Conservation (phyloP, 257 asterid species). For the Leonotis leonurus region DNA sequence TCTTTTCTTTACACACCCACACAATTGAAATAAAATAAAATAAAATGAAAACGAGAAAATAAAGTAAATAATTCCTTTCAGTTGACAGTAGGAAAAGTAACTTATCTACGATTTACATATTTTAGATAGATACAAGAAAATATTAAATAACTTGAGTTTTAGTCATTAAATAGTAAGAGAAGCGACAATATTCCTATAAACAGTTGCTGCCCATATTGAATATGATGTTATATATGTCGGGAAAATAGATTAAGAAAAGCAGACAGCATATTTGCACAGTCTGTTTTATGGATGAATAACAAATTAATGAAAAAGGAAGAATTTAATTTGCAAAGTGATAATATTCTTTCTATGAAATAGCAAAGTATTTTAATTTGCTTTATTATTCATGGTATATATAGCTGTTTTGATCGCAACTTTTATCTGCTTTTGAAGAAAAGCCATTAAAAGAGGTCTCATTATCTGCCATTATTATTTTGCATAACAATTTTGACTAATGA, state of each 20-base stretch:
- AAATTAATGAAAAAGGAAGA: neutral
- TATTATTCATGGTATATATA: neutral
- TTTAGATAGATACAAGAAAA: neutral
- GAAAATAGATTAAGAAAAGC: constrained; percentile 2
- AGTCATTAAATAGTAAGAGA: neutral
- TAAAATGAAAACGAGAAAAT: neutral
- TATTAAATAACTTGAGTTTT: neutral
- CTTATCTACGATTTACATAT: neutral
- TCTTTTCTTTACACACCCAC: neutral
- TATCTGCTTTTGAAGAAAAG: constrained; percentile 21
- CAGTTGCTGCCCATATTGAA: constrained; percentile 15
- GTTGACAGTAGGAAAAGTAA: neutral
- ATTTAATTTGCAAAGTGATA: neutral
- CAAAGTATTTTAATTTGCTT: constrained; percentile 14
- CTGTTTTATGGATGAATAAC: constrained; percentile 1
- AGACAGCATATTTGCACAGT: constrained; percentile 20
- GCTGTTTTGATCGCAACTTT: constrained; percentile 37
- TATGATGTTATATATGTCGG: constrained; percentile 16
- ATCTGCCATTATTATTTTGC: constrained; percentile 3
- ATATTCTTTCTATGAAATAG: constrained; percentile 7
- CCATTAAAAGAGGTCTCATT: constrained; percentile 15
- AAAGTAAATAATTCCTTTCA: neutral
- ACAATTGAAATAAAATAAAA: too few relatives aligned
- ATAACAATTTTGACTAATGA: constrained; percentile 13
- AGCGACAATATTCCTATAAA: neutral